These are phyloP conservation scores for Erodium trifolium DNA, from an alignment of 441 rosid genomes.

Conservation along the genomic window DNA sequence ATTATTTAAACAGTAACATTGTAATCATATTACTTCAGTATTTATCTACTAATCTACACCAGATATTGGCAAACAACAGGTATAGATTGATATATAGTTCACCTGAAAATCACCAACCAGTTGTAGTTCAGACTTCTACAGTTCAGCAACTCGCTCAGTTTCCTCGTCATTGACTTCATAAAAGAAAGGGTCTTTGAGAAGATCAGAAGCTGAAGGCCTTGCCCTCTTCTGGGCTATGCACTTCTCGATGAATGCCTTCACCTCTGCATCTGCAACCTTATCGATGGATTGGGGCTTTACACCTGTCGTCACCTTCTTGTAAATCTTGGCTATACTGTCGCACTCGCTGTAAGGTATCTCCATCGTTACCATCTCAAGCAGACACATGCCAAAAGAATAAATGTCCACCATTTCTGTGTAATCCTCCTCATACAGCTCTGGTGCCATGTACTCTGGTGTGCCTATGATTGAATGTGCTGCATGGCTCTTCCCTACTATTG, in stretches of 20 bases:
- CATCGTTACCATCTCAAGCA: conserved; percentile 41
- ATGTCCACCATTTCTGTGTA: conserved; percentile 46
- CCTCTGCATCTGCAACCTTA: conserved; percentile 38
- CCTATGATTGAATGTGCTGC: conserved; percentile 38
- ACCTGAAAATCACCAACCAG: no score
- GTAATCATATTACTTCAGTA: no score
- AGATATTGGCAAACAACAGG: no score
- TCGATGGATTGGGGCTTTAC: conserved; percentile 43
- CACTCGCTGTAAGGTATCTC: conserved; percentile 45
- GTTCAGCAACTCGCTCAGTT: conserved; percentile 21
- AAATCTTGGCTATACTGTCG: conserved; percentile 38
- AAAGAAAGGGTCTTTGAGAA: conserved; percentile 60
- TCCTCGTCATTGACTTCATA: conserved; percentile 36
- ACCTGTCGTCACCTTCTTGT: conserved; percentile 47
- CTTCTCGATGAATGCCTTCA: conserved; percentile 51
- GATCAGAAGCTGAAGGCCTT: conserved; percentile 61
- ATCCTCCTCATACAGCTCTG: conserved; percentile 43
- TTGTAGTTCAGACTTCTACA: no score
- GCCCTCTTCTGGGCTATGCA: conserved; percentile 53
- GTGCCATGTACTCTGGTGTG: conserved; percentile 47
- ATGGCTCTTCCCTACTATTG: conserved; percentile 40
- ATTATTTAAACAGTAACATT: no score
- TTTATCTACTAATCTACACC: no score
- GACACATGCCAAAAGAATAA: conserved; percentile 41
- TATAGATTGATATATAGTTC: no score